Base-by-base conservation (phyloP, 257 asterid species). In the Solanum megistacrolobum region DNA sequence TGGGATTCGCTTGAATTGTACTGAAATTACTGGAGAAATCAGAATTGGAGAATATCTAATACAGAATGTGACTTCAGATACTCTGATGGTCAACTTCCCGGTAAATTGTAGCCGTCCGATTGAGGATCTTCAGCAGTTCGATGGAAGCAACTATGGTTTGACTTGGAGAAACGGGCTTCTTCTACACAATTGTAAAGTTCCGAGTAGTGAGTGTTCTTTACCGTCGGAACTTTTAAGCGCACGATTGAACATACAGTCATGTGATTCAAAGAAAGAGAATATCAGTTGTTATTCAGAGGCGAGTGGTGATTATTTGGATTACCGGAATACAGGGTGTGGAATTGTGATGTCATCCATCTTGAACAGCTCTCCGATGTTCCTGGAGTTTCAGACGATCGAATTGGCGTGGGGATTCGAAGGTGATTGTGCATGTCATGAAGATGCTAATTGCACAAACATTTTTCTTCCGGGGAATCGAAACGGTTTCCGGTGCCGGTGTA, bases 341-440 rank as follows among this genome's bases (percentile, higher is more conserved):
- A 25, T 46, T 12, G 90, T 95, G 83, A 81, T 87, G 41, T 93
- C 99, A 13, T 94, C 99, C 34, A 46, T 94, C 31, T 78, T 78
- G 68, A 88, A n/a, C 83, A 76, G 83, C 83, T 48, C 92, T 16
- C 16, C 91, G 7, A 46, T 94, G 71, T 83, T 88, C 66, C 86
- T 96, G 92, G 92, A 91, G 46, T 93, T 95, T 89, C 87, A 90
- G 91, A 93, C 86, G 86, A 83, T 94, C 90, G 98, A 95, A 92
- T 88, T 96, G 29, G 94, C 91, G 9, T 96, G 99, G 99, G 94
- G 99, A 98, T n/a, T 94, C 83, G 58, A 55, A 16, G 98, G 96
- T 20, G 23, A 41, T 21, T 94, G 96, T 85, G 39, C 16, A 27
- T 96, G 99, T 87, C 85, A 84, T 35, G 34, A 21, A 7, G 74